Evolutionary conservation across 768 basidiomycete genomes (phyloP), one percentile per base, ranked within the genome.

Genomic region (Amanita subjunquillea): DNA sequence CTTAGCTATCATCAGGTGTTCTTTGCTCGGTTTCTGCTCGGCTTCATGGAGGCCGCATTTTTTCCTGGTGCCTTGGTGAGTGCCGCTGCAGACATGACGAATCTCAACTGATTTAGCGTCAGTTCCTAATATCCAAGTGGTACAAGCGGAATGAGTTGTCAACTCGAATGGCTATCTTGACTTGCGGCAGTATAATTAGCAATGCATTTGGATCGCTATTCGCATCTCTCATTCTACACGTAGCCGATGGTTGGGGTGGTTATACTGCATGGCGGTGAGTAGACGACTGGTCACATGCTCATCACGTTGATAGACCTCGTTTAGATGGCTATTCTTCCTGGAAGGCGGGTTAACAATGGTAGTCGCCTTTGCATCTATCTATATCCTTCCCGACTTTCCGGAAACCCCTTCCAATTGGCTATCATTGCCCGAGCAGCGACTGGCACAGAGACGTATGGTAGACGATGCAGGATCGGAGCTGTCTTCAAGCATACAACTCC

Each of bases 121-220:
- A 68, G 67, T 80, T 79, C 60, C 66, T 82, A 2, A 67, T 83
- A 23, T 82, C 80, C 0, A 80, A 78, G 60, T 82, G 86, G 88
- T 90, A 90, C 70, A 86, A 72, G 53, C 76, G 77, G 41, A 72
- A 70, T 30, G 88, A 91, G 61, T 70, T 91, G 38, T 87, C 84
- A 38, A 69, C 80, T 48, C 72, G 86, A 49, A 85, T 77, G 10
- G 83, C 87, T 4, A 62, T 85, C 44, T 71, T 90, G 29, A 77
- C 76, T 38, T 87, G 85, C 55, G 88, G 89, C 17, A 80, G 75
- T 59, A 70, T 91, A 27, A 80, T 90, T 49, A 82, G 80, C 51
- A 92, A 91, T 70, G 89, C 87, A 0, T 89, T 91, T 62, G 88
- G 89, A 3, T 75, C 86, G 2, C 69, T 91, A 10, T 77, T 91